Evolutionary conservation across 2,329 filamentous ascomycete genomes (phyloP), one percentile per base, ranked within the genome.

Genomic region (Calonectria honghensis): DNA sequence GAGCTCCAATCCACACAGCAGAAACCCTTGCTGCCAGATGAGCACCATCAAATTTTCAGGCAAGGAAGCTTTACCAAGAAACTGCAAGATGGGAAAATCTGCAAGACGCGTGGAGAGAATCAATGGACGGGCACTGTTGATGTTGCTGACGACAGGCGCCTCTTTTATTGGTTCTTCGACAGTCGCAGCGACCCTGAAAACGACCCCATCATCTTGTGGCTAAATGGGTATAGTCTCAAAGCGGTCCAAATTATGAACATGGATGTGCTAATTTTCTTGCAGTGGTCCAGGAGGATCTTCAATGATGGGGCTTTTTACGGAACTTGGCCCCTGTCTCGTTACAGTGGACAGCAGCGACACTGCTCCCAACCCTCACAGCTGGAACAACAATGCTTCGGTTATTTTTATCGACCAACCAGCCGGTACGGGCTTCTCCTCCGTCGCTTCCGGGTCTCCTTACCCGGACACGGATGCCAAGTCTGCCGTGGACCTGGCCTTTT

Each of bases 101-200:
- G 59, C n/a, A 41, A 29, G 3, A 41, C 59, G 10, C 6, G 18
- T 3, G 59, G 37, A 14, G 59, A 64, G 27, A 41, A 45, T 27
- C 59, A 64, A 45, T 64, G 59, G 59, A 45, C 59, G 3, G 59
- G 59, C 7, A 64, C 59, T 31, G 37, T 64, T 29, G 59, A 64
- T 18, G 59, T 64, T 14, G 39, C 35, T 5, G 27, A 27, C 14
- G 59, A 64, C n/a, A 45, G 39, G 27, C 35, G 59, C 13, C 37
- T 64, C 4, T 64, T 64, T n/a, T 64, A 41, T n/a, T 64, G 59
- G 59, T 31, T 64, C n/a, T 64, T 64, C 39, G 59, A 64, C 14
- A 64, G 59, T 37, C 59, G 37, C 35, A 64, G 29, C n/a, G 59
- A 64, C 16, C 37, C 59, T 7, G 24, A 45, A 24, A 20, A 45